A percentile compares a stretch with the other conserved stretches of the same genome.
Conservation (phyloP, 2,329 filamentous ascomycete genomes). For the Aspergillus fijiensis region DNA sequence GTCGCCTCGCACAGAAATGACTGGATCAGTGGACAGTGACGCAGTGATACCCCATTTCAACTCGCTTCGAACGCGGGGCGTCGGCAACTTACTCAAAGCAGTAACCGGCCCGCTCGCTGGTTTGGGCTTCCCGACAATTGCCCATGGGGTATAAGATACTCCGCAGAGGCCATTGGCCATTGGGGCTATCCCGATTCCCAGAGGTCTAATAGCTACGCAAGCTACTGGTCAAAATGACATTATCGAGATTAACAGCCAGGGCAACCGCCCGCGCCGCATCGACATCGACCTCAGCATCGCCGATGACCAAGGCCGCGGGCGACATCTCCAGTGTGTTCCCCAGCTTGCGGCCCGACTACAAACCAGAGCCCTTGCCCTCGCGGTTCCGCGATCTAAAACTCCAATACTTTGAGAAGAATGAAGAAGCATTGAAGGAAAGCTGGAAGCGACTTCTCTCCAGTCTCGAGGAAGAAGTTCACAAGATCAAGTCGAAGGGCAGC, state of each 20-base stretch:
- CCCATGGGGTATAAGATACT: conserved; percentile 9
- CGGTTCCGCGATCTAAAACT: conserved; percentile 45
- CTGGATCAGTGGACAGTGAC: neutral
- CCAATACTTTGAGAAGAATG: conserved; percentile 40
- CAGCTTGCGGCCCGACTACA: conserved; percentile 44
- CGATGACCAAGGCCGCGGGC: conserved; percentile 44
- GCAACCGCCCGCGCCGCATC: conserved; percentile 31
- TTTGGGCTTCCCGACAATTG: neutral
- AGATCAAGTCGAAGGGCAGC: conserved; percentile 43
- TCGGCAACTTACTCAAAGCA: neutral
- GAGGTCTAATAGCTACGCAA: neutral
- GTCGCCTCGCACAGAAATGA: neutral
- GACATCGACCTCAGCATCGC: conserved; percentile 30
- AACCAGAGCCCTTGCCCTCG: conserved; percentile 42
- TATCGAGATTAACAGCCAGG: conserved; percentile 32
- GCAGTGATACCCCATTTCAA: neutral
- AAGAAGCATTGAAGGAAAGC: conserved; percentile 38
- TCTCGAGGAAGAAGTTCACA: conserved; percentile 41
- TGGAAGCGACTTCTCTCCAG: conserved; percentile 45
- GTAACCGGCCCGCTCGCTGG: neutral
- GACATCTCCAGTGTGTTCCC: conserved; percentile 53
- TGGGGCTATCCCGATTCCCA: neutral
- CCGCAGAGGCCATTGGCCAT: neutral
- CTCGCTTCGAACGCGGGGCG: neutral
- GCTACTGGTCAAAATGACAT: conserved; percentile 22